Base-by-base conservation (phyloP, 1,284 basidiomycete species). In the Irpex sp. region DNA sequence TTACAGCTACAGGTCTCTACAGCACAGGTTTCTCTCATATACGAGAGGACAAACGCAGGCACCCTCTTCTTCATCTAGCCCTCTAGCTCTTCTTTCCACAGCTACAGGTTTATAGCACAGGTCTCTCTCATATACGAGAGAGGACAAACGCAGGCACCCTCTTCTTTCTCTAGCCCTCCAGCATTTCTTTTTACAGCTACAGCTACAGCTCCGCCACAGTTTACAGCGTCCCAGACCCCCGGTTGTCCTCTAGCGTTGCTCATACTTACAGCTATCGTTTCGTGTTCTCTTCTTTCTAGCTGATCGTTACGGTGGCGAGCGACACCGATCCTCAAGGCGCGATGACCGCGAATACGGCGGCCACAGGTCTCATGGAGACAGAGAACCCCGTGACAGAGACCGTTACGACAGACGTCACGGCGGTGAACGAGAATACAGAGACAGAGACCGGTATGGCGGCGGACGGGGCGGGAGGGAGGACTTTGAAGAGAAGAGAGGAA, bases 281-380 rank as follows among this genome's bases (percentile, higher is more conserved):
- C 59, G 58, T 60, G 59, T 58, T 62, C 56, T 49, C 15, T 59
- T 48, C 38, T 37, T 58, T 49, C 52, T 65, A 59, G 61, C 72
- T 76, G 75, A 74, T 52, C 75, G 74, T 54, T 73, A 71, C 67
- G 81, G 85, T 70, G 85, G 86, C 54, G 54, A 56, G 54, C 54
- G 54, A 64, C 79, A 85, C 70, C 81, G 83, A 65, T 74, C 80
- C 5, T 81, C 82, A 40, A 79, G 84, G 64, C 80, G 85, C 72
- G 84, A 86, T 48, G 82, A 83, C 63, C 47, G 66, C 58, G 73
- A 65, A n/a, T 59, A 62, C 11, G 60, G 71, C n/a, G 60, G 71
- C 34, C 65, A 70, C 63, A 66, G 68, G 15, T 77, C 80, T 48
- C 79, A 84, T 68, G 73, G 81, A 11, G 81, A 84, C 63, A 71